Evolutionary conservation across 768 basidiomycete genomes (phyloP), one percentile per base, ranked within the genome.

Genomic region (Hypsizygus marmoreus): DNA sequence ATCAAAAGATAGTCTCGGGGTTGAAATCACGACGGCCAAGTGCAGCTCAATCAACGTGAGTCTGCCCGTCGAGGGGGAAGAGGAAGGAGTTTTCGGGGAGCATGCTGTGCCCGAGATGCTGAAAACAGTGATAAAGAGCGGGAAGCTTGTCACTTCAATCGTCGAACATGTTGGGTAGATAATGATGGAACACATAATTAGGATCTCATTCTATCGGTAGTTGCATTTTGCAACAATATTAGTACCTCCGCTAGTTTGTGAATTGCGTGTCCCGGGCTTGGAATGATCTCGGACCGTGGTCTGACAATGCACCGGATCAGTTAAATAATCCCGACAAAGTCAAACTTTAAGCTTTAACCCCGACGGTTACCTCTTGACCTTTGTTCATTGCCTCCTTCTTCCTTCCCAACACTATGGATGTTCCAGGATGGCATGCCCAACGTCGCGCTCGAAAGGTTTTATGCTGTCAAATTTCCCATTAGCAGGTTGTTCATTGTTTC

Each of bases 71-170:
- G 83, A 84, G 54, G 91, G 83, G 13, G 92, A 93, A 53, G 93
- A 97, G 63, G 92, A 95, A 8, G 95, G 94, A 5, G 75, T 95
- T 34, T 97, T 94, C 57, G 80, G 80, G 50, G 97, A 99, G 66
- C 83, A 84, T 52, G 77, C 95, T 1, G 72, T 99, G 14, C 95
- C 97, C 0, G 97, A 99, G 70, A 98, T 97, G 91, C 75, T 99
- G 66, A 91, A 82, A 76, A 91, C 90, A 14, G 77, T 82, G 26
- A 73, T 99, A 20, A 71, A 81, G 60, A 71, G 78, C 50, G 95
- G 95, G 9, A 95, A 88, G 67, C 69, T 98, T 47, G 79, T 93
- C 28, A 97, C 95, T 13, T 84, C 73, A 10, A 81, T 97, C 20
- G 88, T 98, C 7, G 94, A 98, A 65, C 95, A 98, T 56, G 68